Evolutionary conservation across 192 early-diverging fungal genomes (phyloP), one percentile per base, ranked within the genome.

Genomic region (Chytriomyces sp.): DNA sequence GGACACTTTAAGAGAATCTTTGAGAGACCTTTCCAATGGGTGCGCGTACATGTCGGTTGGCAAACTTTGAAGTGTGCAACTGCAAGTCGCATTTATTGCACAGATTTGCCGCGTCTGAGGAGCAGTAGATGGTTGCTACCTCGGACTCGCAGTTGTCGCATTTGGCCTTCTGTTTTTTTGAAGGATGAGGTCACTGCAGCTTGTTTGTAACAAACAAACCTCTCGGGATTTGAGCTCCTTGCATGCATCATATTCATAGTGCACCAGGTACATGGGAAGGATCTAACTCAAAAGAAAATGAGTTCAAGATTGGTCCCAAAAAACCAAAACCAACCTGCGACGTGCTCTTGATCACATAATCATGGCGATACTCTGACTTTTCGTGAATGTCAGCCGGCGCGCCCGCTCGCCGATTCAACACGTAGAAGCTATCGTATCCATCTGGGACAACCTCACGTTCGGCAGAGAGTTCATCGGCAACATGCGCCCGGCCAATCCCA

Each of bases 71-170:
- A 1, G 67, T 57, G 64, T 90, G 89, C n/a, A 89, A 78, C 26
- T 82, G 70, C 2, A 69, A 16, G 69, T 90, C 89, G 67, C 89
- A 90, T 59, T 86, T 84, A 46, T 88, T 85, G 82, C 89, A 90
- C 18, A 90, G 79, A 64, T 88, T 86, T 11, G 89, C 88, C 7
- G 82, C 76, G 77, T 90, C 89, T 57, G 86, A 81, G 7, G 67
- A 83, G 76, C 89, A 90, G 61, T 86, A 87, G 61, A 90, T 82
- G 4, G 82, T 83, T 3, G 89, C 89, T 24, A 43, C 76, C 49
- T 84, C 86, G 5, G 79, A 64, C 74, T 90, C 89, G 77, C 89
- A 90, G 65, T 89, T 87, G 64, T 89, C 89, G 68, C 89, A 90
- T 45, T 81, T 85, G 20, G 88, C 69, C 85, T 77, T 87, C 85